Evolutionary conservation across 345 rosid genomes (phyloP).

Genomic region (Salix purpurea): DNA sequence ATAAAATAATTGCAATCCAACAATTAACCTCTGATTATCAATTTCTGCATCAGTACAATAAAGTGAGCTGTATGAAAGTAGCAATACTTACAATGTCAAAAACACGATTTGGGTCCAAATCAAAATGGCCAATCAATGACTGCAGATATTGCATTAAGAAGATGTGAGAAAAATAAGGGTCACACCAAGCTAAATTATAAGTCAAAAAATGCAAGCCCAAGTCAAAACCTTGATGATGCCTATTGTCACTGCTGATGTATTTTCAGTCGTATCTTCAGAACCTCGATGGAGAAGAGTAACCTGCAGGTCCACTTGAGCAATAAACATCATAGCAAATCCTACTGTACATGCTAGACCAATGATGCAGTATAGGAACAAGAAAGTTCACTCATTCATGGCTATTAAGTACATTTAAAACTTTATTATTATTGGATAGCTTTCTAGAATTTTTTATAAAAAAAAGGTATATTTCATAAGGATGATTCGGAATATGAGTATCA

Average conservation of each 20-base stretch:
- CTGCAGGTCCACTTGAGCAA: conserved; percentile 32
- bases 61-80: conserved; percentile 9
- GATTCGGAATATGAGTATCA: too few relatives aligned
- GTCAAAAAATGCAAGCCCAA: conserved; percentile 5
- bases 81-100: conserved; percentile 84
- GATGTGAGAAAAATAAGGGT: conserved; percentile 9
- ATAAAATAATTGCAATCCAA: conserved; percentile 18
- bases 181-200: conserved; percentile 1
- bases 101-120: conserved; percentile 98
- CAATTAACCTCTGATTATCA: conserved; percentile 8
- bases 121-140: conserved; percentile 99
- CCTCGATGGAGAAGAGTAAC: conserved; percentile 85
- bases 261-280: conserved; percentile 58
- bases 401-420: background rate
- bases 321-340: background rate
- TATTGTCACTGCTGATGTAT: conserved; percentile 67
- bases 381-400: background rate
- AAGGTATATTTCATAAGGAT: background rate
- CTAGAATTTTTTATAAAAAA: too few relatives aligned
- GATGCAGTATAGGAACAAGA: background rate
- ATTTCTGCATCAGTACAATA: conserved; percentile 16
- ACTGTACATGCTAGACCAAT: background rate
- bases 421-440: too few relatives aligned
- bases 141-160: conserved; percentile 41
- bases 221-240: conserved; percentile 86